Percentiles rank a stretch among this genome's conserved stretches.
phyloP scores from a whole-genome alignment of 345 rosid genomes.

The Reutealis trisperma region DNA sequence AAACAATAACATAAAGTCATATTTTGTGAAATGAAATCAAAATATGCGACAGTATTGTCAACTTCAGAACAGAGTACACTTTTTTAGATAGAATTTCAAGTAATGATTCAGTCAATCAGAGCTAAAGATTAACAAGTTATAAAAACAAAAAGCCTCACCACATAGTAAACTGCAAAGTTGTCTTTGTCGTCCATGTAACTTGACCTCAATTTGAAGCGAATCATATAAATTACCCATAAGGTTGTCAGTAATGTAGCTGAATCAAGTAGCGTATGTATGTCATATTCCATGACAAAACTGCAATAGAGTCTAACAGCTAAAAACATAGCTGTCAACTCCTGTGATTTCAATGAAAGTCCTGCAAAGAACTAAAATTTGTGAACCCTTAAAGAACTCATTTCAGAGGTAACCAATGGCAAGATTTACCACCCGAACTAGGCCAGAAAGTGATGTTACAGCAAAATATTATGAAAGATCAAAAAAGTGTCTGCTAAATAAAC shows the following conservation, averaged over 20 bases:
- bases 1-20: not conserved
- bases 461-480: not conserved
- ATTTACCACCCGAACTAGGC: not conserved
- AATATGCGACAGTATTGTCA: not conserved
- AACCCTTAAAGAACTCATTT: not conserved
- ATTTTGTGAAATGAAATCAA: not conserved
- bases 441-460: not conserved
- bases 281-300: slow-evolving; percentile 97
- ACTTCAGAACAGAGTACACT: not conserved
- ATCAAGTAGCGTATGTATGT: slow-evolving; percentile 94
- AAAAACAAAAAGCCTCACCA: slow-evolving; percentile 49
- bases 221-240: slow-evolving; percentile 96
- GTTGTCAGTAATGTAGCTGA: slow-evolving; percentile 87
- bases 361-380: slow-evolving; percentile 29
- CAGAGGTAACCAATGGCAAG: not conserved
- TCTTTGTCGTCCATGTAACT: slow-evolving; percentile 97
- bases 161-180: slow-evolving; percentile 87
- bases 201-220: slow-evolving; percentile 80
- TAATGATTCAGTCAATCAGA: no score
- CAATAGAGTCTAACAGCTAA: slow-evolving; percentile 89
- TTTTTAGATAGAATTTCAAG: not conserved
- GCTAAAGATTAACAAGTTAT: not conserved
- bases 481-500: not conserved
- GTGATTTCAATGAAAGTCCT: slow-evolving; percentile 95
- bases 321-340: slow-evolving; percentile 93